Percentiles rank a stretch among this genome's conserved stretches.
These are phyloP conservation scores for Coemansia sp. DNA, from an alignment of 192 early-diverging fungal genomes.

Conservation along the genomic window DNA sequence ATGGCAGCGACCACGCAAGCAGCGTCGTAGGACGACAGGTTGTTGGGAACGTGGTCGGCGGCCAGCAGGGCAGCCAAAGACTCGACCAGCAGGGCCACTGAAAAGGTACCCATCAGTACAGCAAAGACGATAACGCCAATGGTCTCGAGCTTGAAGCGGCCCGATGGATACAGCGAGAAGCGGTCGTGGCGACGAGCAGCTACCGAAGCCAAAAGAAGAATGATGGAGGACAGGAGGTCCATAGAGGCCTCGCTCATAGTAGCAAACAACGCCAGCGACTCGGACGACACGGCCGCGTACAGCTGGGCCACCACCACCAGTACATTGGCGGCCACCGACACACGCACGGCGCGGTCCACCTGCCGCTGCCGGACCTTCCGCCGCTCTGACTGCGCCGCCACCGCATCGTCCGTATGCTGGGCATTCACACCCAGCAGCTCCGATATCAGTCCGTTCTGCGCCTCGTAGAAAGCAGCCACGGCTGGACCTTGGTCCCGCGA, in stretches of 20 bases:
- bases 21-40: constrained; percentile 46
- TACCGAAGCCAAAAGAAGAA: constrained; percentile 56
- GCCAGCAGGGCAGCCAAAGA: constrained; percentile 54
- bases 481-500: constrained; percentile 20
- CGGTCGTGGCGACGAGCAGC: constrained; percentile 55
- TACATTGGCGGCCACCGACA: constrained; percentile 63
- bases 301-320: constrained; percentile 61
- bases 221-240: constrained; percentile 66
- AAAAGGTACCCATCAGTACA: constrained; percentile 68
- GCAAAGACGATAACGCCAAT: constrained; percentile 75
- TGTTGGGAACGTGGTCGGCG: constrained; percentile 41
- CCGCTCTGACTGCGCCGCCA: constrained; percentile 33
- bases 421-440: constrained; percentile 40
- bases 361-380: constrained; percentile 30
- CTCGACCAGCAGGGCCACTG: constrained; percentile 65
- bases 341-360: constrained; percentile 58
- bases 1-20: constrained; percentile 53
- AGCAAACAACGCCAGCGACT: constrained; percentile 69
- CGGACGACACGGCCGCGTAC: constrained; percentile 67
- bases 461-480: constrained; percentile 46
- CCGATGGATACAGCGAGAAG: constrained; percentile 67
- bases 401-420: constrained; percentile 39
- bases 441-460: constrained; percentile 46
- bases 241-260: constrained; percentile 78
- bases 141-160: constrained; percentile 69